These are phyloP conservation scores for Trichosphaerium sp. DNA, from an alignment of 78 protist genomes.

Conservation along the genomic window DNA sequence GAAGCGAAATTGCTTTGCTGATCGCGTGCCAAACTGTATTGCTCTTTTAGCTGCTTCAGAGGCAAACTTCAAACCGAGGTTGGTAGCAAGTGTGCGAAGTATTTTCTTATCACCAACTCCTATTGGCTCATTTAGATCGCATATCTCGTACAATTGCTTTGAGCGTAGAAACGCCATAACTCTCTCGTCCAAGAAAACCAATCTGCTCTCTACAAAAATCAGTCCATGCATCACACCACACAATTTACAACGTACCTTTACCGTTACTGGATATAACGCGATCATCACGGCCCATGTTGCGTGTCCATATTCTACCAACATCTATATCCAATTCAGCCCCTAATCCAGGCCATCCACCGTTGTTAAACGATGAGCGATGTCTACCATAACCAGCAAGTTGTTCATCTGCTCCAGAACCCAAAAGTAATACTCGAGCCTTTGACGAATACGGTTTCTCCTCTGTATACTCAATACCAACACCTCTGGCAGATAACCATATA, in stretches of 20 bases:
- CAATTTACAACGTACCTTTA: slow-evolving; percentile 16
- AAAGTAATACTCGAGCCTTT: slow-evolving; percentile 52
- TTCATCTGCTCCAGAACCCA: slow-evolving; percentile 90
- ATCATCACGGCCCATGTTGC: slow-evolving; percentile 87
- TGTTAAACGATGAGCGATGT: slow-evolving; percentile 32
- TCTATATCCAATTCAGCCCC: slow-evolving; percentile 58
- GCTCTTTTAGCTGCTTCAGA: slow-evolving; percentile 48
- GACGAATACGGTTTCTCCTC: neutral
- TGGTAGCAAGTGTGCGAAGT: slow-evolving; percentile 3
- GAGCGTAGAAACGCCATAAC: neutral
- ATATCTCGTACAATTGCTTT: neutral
- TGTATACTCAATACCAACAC: slow-evolving; percentile 23
- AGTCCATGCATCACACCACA: neutral
- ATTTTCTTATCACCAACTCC: slow-evolving; percentile 21
- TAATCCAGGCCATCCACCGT: slow-evolving; percentile 35
- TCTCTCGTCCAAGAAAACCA: neutral
- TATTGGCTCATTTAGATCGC: neutral
- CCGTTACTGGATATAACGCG: slow-evolving; percentile 66
- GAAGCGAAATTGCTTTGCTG: slow-evolving; percentile 21
- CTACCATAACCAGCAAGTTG: slow-evolving; percentile 79
- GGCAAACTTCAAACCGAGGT: slow-evolving; percentile 20
- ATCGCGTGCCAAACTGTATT: slow-evolving; percentile 65
- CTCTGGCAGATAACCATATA: slow-evolving; percentile 64
- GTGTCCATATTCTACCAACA: slow-evolving; percentile 44
- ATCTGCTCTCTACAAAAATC: neutral